Evolutionary conservation across 2,329 filamentous ascomycete species (phyloP).

Genomic region (Venturia asperata): DNA sequence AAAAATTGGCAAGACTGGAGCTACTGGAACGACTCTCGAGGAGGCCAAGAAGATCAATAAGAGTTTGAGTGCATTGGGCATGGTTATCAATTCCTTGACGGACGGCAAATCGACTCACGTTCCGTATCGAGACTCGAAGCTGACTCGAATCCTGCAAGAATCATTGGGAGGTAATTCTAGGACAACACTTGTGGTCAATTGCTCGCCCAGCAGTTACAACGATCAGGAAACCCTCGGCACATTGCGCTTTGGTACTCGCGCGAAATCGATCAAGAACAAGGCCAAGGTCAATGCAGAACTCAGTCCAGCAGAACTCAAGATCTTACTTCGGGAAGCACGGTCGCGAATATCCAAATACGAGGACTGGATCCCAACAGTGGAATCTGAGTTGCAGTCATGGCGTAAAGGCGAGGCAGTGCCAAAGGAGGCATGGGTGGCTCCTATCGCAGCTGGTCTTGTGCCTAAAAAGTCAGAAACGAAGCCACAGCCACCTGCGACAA

Average conservation of each 20-base stretch:
- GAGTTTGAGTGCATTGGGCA: slow-evolving; percentile 93
- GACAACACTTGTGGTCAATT: slow-evolving; percentile 98
- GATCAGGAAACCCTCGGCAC: slow-evolving; percentile 91
- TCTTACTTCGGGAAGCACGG: slow-evolving; percentile 85
- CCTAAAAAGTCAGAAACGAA: slow-evolving; percentile 43
- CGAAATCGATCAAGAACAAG: slow-evolving; percentile 99
- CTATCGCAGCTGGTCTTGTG: slow-evolving; percentile 50
- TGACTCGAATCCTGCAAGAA: slow-evolving; percentile 95
- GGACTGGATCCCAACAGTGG: slow-evolving; percentile 72
- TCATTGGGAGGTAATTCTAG: slow-evolving; percentile 94
- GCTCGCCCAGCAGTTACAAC: slow-evolving; percentile 98
- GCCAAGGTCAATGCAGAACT: slow-evolving; percentile 99
- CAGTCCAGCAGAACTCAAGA: slow-evolving; percentile 90
- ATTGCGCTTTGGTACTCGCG: slow-evolving; percentile 86
- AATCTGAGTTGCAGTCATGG: slow-evolving; percentile 82
- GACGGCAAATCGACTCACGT: slow-evolving; percentile 96
- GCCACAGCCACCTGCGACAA: slow-evolving; percentile 27
- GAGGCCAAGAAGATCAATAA: slow-evolving; percentile 99
- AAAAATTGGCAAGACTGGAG: slow-evolving; percentile 97
- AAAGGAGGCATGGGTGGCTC: slow-evolving; percentile 76
- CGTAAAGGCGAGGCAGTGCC: slow-evolving; percentile 81
- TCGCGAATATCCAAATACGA: slow-evolving; percentile 84
- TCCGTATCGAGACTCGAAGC: slow-evolving; percentile 95
- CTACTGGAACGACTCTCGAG: slow-evolving; percentile 92
- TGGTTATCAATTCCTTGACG: slow-evolving; percentile 97